Base-by-base conservation (phyloP, 2,329 filamentous ascomycete species). In the Leptographium lundbergii region DNA sequence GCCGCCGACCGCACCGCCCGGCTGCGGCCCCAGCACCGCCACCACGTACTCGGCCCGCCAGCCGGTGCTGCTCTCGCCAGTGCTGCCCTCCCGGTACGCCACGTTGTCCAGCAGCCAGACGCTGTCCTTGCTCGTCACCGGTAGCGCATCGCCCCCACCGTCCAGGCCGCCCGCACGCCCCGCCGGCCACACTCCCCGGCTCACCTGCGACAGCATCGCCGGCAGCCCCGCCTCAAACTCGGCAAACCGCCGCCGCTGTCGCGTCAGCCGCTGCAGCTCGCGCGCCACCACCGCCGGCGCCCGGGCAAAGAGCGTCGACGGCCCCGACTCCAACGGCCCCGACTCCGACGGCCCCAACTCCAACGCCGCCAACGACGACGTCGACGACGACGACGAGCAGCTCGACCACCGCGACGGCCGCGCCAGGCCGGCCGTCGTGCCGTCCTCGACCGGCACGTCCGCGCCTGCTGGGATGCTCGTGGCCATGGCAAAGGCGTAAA, bases 61-160 rank as follows among this genome's bases (percentile, higher is more conserved):
- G n/a, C 57, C 68, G 70, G 57, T 72, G 54, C 14, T 36, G 29
- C 13, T 42, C 29, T 29, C 45, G 22, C 19, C 73, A n/a, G 2
- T 56, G 53, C 17, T 36, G 52, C 14, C 42, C 25, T 42, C 45
- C 7, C 19, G 19, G 42, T 56, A 92, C 5, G 91, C 91, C 3
- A 88, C 92, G 67, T 94, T 96, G 74, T 97, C 91, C 54, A 96
- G 77, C 9, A 96, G 75, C 92, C 92, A 96, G 48, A 96, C 84
- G 17, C 81, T 83, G 69, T 96, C 87, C 47, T 81, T 73, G 19
- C 77, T 75, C 58, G 83, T 79, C 54, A 89, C 80, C 39, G 77
- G 74, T 53, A 79, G 79, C 0, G 80, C 14, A 85, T 73, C 1
- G 86, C 85, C 66, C 84, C 86, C 59, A 69, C 69, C 55, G 70